Evolutionary conservation across 805 yeast genomes (phyloP).

Genomic region (Kurtzmaniella cleridarum): DNA sequence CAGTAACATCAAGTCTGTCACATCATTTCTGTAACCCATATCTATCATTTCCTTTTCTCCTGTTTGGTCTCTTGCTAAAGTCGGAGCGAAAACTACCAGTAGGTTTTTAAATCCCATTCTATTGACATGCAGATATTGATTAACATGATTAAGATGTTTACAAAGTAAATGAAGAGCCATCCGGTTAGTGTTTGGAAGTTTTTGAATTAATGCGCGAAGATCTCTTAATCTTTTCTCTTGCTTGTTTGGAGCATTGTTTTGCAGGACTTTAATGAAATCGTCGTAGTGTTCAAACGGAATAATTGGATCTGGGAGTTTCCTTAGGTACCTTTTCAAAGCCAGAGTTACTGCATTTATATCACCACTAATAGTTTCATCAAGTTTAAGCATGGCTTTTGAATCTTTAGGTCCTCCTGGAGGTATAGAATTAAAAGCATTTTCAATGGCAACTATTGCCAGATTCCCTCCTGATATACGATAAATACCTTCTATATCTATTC

Average conservation of each 20-base stretch:
- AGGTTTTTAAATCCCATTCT: conserved; percentile 81
- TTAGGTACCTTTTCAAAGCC: conserved; percentile 79
- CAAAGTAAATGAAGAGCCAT: conserved; percentile 51
- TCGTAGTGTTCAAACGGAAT: conserved; percentile 68
- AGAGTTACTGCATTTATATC: conserved; percentile 87
- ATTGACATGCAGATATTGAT: conserved; percentile 48
- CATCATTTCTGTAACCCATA: conserved; percentile 73
- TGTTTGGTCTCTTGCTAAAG: conserved; percentile 70
- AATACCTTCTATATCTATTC: conserved; percentile 77
- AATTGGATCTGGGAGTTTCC: conserved; percentile 81
- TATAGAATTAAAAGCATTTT: conserved; percentile 32
- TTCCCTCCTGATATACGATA: conserved; percentile 86
- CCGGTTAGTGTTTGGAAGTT: conserved; percentile 65
- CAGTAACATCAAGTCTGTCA: conserved; percentile 65
- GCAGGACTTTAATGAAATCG: conserved; percentile 53
- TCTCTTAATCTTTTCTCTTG: conserved; percentile 31
- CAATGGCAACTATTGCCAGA: conserved; percentile 53
- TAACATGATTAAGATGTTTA: conserved; percentile 61
- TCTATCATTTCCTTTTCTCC: conserved; percentile 83
- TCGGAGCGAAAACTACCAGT: conserved; percentile 93
- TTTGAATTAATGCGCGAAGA: conserved; percentile 39
- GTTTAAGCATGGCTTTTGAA: conserved; percentile 25
- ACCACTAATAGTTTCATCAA: conserved; percentile 37
- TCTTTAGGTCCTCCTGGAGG: conserved; percentile 21
- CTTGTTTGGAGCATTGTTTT: conserved; percentile 17